Conservation (phyloP, 1,139 yeast genomes). For the Suhomyces bokatorum region DNA sequence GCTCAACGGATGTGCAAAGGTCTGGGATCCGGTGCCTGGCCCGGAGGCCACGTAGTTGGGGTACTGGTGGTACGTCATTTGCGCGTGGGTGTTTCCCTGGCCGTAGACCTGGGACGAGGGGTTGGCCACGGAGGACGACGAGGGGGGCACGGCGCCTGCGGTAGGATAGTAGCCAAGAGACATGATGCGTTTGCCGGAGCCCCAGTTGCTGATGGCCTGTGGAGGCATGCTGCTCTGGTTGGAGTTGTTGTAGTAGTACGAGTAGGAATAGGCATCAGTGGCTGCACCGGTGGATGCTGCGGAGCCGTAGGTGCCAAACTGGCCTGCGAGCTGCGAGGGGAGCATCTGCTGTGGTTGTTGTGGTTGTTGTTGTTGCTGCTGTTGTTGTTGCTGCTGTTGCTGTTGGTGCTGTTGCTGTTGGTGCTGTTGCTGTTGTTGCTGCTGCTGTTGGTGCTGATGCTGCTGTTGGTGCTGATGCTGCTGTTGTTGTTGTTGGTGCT, state of each 20-base stretch:
- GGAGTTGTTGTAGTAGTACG: constrained; percentile 12
- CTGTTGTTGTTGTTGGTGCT: background rate
- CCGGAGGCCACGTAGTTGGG: constrained; percentile 11
- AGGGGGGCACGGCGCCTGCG: background rate
- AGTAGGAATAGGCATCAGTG: constrained; percentile 10
- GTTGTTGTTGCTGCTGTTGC: background rate
- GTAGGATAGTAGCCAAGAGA: constrained; percentile 10
- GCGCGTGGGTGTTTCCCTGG: constrained; percentile 4
- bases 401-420: background rate
- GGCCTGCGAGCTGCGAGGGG: constrained; percentile 3
- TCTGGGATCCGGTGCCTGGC: constrained; percentile 1
- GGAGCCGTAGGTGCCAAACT: background rate
- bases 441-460: background rate
- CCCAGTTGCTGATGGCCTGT: constrained; percentile 1
- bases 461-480: constrained; percentile 1
- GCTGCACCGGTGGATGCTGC: background rate
- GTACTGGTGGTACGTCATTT: constrained; percentile 10
- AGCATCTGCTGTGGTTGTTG: constrained; percentile 1
- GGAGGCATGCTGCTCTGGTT: background rate
- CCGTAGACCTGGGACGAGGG: constrained; percentile 3
- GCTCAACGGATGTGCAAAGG: constrained; percentile 1
- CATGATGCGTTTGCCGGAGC: background rate
- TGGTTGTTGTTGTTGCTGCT: constrained; percentile 1
- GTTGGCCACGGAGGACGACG: background rate
- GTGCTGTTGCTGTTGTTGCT: background rate